Base-by-base conservation (phyloP, 1,284 basidiomycete genomes). In the Leucoagaricus sp. region DNA sequence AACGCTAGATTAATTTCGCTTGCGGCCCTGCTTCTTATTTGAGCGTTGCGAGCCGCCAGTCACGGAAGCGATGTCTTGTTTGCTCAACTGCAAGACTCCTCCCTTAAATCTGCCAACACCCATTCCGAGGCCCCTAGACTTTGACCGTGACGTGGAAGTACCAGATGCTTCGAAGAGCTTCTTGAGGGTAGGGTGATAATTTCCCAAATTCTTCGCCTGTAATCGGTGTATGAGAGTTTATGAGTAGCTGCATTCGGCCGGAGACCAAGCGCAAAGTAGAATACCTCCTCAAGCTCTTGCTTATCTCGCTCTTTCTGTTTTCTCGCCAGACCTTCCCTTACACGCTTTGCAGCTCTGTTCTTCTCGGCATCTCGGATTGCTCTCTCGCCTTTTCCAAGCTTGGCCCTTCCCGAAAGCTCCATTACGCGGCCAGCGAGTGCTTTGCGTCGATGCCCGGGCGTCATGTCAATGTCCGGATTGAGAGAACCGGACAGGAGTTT, bases 161-260 rank as follows among this genome's bases (percentile, higher is more conserved):
- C 69, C 61, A 3, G 70, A 68, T 0, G 75, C 69, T 42, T 82
- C 82, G 63, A 85, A 91, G 4, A 87, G 60, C 59, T 79, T 82
- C 67, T 91, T 93, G 54, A 93, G 72, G 8, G 78, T 75, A 33
- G 87, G 89, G 63, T 93, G 89, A 65, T 91, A 93, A 67, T 90
- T 92, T 15, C 90, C 90, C 57, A 89, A 63, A 59, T 88, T 80
- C 70, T 92, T 93, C 2, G 89, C 89, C 90, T 86, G 46, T 26
- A 53, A 41, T 42, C 58, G 47, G 25, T 23, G 58, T 59, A 28
- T 60, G 40, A 55, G 41, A 57, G n/a, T n/a, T n/a, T n/a, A 63
- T 36, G 61, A 49, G 52, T 26, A 53, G 51, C 23, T 13, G n/a
- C 25, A 23, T 29, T 55, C 33, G 49, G 46, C 33, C 38, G 52